Conservation (phyloP, 2,329 filamentous ascomycete species). For the Sporothrix protearum region DNA sequence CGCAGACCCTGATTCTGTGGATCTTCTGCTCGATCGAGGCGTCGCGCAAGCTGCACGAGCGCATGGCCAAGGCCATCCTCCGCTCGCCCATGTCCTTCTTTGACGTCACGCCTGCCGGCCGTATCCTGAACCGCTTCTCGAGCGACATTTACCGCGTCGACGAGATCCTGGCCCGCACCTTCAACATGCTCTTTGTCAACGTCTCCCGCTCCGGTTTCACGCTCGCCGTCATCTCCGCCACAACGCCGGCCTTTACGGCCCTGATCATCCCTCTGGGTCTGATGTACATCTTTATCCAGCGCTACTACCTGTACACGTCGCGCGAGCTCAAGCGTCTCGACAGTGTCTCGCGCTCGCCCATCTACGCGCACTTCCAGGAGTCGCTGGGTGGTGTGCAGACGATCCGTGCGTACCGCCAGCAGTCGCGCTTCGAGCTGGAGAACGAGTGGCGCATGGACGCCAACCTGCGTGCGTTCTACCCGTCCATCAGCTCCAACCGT, state of each 20-base stretch:
- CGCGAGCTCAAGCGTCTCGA: slow-evolving; percentile 94
- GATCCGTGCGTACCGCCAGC: slow-evolving; percentile 90
- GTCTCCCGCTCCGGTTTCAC: slow-evolving; percentile 74
- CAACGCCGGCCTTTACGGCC: slow-evolving; percentile 75
- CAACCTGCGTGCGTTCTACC: slow-evolving; percentile 91
- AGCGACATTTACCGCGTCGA: slow-evolving; percentile 82
- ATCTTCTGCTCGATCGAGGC: slow-evolving; percentile 99
- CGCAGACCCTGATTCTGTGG: slow-evolving; percentile 94
- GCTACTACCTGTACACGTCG: slow-evolving; percentile 94
- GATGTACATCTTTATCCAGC: slow-evolving; percentile 88
- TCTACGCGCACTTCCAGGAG: slow-evolving; percentile 98
- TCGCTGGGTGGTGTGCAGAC: slow-evolving; percentile 90
- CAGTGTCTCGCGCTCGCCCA: slow-evolving; percentile 90
- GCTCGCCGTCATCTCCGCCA: slow-evolving; percentile 74
- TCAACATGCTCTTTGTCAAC: slow-evolving; percentile 93
- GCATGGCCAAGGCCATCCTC: slow-evolving; percentile 97
- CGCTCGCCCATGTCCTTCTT: slow-evolving; percentile 98
- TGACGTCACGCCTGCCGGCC: slow-evolving; percentile 92
- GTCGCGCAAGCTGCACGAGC: slow-evolving; percentile 91
- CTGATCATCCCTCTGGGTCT: slow-evolving; percentile 76
- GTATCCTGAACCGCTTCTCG: slow-evolving; percentile 94
- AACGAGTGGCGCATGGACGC: slow-evolving; percentile 98
- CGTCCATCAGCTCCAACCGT: slow-evolving; percentile 87
- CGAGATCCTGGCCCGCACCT: slow-evolving; percentile 90
- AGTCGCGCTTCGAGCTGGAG: slow-evolving; percentile 80